Percentiles rank a stretch among this genome's conserved stretches.
Evolutionary conservation across 2,329 filamentous ascomycete genomes (phyloP).

Genomic region (Clonostachys byssicola): DNA sequence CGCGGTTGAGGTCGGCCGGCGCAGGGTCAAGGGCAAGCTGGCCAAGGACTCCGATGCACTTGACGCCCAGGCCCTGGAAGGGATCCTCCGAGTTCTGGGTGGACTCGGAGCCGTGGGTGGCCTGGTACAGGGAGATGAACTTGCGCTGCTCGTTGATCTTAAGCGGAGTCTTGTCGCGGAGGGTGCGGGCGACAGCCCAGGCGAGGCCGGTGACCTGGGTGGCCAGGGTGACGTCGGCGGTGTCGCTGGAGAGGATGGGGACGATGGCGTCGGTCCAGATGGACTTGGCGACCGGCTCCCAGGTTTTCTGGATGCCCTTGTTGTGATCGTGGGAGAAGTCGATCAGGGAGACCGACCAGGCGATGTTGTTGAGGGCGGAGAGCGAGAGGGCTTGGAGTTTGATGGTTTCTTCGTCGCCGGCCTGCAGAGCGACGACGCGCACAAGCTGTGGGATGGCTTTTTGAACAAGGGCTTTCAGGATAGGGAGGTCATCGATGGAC

Average conservation of each 20-base stretch:
- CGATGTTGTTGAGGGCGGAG: slow-evolving; percentile 61
- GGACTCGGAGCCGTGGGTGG: slow-evolving; percentile 34
- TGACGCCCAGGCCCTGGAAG: slow-evolving; percentile 59
- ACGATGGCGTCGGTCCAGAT: slow-evolving; percentile 56
- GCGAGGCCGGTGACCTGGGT: slow-evolving; percentile 60
- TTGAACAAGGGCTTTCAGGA: slow-evolving; percentile 37
- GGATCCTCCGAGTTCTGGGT: slow-evolving; percentile 38
- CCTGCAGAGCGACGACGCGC: slow-evolving; percentile 34
- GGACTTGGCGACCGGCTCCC: slow-evolving; percentile 46
- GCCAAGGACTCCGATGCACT: slow-evolving; percentile 63
- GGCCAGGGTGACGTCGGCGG: slow-evolving; percentile 57
- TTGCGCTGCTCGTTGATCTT: slow-evolving; percentile 51
- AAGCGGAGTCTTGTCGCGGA: slow-evolving; percentile 43
- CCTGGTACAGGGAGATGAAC: slow-evolving; percentile 63
- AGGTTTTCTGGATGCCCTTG: slow-evolving; percentile 44
- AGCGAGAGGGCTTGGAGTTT: slow-evolving; percentile 49
- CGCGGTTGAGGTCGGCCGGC: slow-evolving; percentile 50
- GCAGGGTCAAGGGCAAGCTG: slow-evolving; percentile 55
- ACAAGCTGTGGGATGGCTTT: slow-evolving; percentile 37
- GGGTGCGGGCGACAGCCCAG: slow-evolving; percentile 58
- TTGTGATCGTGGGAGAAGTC: slow-evolving; percentile 54
- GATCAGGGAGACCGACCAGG: slow-evolving; percentile 61
- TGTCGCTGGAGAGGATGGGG: slow-evolving; percentile 55
- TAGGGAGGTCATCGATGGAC: slow-evolving; percentile 46
- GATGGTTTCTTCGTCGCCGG: slow-evolving; percentile 32